phyloP scores from a whole-genome alignment of 2,329 filamentous ascomycete species.

The Colletotrichum sp. region DNA sequence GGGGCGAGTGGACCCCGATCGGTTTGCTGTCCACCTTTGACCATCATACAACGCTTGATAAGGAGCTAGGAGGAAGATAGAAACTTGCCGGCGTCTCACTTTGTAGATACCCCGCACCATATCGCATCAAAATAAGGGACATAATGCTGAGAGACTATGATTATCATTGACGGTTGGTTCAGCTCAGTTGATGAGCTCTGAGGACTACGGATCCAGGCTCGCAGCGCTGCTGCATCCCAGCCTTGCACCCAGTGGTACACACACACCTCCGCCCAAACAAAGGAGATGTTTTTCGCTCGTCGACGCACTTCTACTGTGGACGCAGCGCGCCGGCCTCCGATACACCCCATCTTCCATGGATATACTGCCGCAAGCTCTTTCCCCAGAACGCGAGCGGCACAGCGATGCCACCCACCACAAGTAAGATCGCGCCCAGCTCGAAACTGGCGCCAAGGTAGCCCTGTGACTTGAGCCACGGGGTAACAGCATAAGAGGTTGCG shows the following conservation, averaged over 20 bases:
- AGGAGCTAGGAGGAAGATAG: conserved; percentile 31
- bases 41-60: conserved; percentile 34
- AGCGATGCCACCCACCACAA: conserved; percentile 26
- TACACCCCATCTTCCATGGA: conserved; percentile 24
- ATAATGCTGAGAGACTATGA: not conserved
- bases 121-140: not conserved
- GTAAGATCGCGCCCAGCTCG: conserved; percentile 21
- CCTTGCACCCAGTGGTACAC: not conserved
- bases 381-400: conserved; percentile 30
- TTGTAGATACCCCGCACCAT: not conserved
- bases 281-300: not conserved
- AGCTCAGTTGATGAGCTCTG: not conserved
- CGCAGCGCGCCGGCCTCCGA: conserved; percentile 27
- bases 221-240: not conserved
- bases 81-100: not conserved
- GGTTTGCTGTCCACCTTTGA: conserved; percentile 38
- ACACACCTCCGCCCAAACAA: not conserved
- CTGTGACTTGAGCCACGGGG: conserved; percentile 14
- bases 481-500: not conserved
- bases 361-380: conserved; percentile 27
- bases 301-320: conserved; percentile 20
- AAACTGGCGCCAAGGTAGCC: conserved; percentile 13
- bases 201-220: not conserved
- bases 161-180: not conserved
- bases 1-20: conserved; percentile 33